Percentiles rank a stretch among this genome's conserved stretches.
These are phyloP conservation scores for Leccinum subrobustum DNA, from an alignment of 1,284 basidiomycete species.

Conservation along the genomic window DNA sequence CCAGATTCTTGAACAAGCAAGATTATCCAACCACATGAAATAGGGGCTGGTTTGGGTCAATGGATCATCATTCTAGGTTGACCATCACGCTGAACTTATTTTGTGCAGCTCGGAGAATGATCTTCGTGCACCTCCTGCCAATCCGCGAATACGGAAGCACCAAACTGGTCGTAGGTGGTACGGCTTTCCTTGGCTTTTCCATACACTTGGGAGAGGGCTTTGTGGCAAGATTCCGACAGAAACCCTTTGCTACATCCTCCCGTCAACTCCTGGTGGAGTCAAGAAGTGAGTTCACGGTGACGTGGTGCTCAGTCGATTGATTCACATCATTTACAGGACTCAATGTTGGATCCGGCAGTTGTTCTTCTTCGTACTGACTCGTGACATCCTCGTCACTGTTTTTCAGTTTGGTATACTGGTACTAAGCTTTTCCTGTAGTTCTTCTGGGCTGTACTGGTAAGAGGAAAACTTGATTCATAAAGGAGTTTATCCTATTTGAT, in stretches of 20 bases:
- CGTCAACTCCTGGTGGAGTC: conserved; percentile 9
- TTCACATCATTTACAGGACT: background rate
- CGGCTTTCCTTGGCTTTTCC: background rate
- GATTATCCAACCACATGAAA: background rate
- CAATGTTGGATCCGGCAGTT: conserved; percentile 5
- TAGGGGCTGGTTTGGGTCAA: conserved; percentile 9
- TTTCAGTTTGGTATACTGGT: conserved; percentile 6
- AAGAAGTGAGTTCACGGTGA: conserved; percentile 1
- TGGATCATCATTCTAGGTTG: background rate
- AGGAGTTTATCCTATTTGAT: background rate
- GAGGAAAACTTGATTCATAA: background rate
- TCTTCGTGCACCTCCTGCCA: background rate
- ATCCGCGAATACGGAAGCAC: background rate
- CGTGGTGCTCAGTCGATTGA: background rate
- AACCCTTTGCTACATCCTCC: conserved; percentile 10
- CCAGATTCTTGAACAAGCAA: background rate
- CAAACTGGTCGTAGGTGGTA: background rate
- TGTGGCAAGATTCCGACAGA: conserved; percentile 4
- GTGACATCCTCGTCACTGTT: conserved; percentile 13
- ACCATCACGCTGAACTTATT: background rate
- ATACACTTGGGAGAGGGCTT: conserved; percentile 4
- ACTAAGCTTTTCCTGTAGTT: background rate
- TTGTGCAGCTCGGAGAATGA: background rate
- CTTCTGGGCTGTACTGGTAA: conserved; percentile 10
- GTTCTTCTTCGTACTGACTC: conserved; percentile 14